These are phyloP conservation scores for Epichloe aotearoae DNA, from an alignment of 2,329 filamentous ascomycete species.

Conservation along the genomic window DNA sequence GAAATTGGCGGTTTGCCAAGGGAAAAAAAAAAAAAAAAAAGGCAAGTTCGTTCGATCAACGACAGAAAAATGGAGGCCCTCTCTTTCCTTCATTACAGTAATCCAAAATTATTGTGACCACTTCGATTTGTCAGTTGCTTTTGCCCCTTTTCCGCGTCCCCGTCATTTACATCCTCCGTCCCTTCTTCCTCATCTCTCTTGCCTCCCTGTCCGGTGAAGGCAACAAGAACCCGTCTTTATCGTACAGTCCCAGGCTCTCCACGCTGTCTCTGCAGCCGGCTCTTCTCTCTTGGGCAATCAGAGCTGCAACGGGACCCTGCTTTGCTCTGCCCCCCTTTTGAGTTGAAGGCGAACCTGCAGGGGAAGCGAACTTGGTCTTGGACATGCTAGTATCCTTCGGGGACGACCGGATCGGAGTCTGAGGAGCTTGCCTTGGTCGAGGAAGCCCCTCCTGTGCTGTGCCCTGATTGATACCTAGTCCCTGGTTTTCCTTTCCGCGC, in stretches of 20 bases:
- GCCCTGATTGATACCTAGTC: conserved; percentile 6
- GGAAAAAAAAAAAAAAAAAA: too few relatives aligned
- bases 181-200: neutral
- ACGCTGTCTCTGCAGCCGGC: conserved; percentile 15
- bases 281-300: conserved; percentile 13
- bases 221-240: conserved; percentile 32
- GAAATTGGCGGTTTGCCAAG: neutral
- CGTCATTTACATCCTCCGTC: neutral
- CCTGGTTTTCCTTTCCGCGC: conserved; percentile 18
- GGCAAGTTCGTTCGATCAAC: neutral
- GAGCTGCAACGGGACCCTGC: conserved; percentile 15
- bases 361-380: neutral
- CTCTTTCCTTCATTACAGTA: neutral
- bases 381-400: neutral
- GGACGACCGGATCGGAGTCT: neutral
- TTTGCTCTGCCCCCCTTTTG: conserved; percentile 9
- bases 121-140: neutral
- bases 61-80: neutral
- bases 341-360: neutral
- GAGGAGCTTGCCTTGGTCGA: conserved; percentile 8
- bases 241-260: conserved; percentile 31
- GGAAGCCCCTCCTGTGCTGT: conserved; percentile 8
- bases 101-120: too few relatives aligned
- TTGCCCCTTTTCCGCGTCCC: neutral
- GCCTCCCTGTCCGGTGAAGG: conserved; percentile 25